Conservation (phyloP, 2,329 filamentous ascomycete species). For the Teratosphaeria gauchensis region DNA sequence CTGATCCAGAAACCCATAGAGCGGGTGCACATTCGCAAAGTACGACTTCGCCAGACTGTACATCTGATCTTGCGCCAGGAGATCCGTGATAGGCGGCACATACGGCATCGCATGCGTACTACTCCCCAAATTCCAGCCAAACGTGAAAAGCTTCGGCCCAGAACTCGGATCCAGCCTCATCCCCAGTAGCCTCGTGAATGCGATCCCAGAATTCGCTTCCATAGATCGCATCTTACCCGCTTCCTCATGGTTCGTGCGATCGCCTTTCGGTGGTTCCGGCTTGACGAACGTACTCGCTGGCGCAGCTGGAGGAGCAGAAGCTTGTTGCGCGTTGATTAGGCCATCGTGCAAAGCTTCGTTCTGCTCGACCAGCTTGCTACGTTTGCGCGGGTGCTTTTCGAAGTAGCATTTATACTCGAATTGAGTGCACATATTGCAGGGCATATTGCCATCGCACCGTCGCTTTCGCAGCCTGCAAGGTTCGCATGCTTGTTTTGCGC, state of each 20-base stretch:
- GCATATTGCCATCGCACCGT: conserved; percentile 45
- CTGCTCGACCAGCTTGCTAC: conserved; percentile 24
- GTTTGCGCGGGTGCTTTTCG: conserved; percentile 27
- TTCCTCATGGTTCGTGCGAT: conserved; percentile 17
- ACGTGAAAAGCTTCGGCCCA: conserved; percentile 45
- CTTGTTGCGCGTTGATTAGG: conserved; percentile 4
- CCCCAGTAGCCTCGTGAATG: conserved; percentile 45
- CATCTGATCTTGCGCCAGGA: conserved; percentile 42
- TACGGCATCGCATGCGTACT: conserved; percentile 14
- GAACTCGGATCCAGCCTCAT: conserved; percentile 44
- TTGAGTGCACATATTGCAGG: conserved; percentile 44
- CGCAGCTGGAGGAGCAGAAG: conserved; percentile 2
- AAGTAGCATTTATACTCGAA: conserved; percentile 47
- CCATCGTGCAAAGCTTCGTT: conserved; percentile 13
- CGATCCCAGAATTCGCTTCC: conserved; percentile 49
- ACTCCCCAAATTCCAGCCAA: conserved; percentile 45
- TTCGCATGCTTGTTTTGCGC: conserved; percentile 29
- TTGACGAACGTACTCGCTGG: conserved; percentile 1
- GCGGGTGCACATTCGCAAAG: conserved; percentile 44
- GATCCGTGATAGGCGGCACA: conserved; percentile 31
- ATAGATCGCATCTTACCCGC: conserved; percentile 32
- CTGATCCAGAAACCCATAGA: conserved; percentile 43
- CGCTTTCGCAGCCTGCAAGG: conserved; percentile 48
- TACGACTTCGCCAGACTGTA: conserved; percentile 37
- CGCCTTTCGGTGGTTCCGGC: conserved; percentile 7